A percentile compares a stretch with the other conserved stretches of the same genome.
Conservation (phyloP, 2,329 filamentous ascomycete species). For the Curvularia spicifera region DNA sequence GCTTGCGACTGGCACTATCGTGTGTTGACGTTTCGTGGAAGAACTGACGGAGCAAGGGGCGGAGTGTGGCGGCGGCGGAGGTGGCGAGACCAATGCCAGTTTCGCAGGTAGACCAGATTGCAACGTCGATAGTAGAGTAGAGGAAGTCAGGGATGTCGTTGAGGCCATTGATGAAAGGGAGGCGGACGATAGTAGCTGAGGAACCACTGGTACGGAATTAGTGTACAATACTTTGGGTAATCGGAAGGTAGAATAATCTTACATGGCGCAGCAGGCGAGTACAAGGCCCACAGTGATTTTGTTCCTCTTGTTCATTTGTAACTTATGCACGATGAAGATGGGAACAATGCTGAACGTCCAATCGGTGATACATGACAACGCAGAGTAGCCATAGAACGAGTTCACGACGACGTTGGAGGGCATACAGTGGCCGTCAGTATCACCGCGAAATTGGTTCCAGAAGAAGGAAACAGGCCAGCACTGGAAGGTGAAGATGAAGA, state of each 20-base stretch:
- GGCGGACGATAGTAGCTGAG: conserved; percentile 22
- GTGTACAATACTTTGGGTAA: conserved; percentile 1
- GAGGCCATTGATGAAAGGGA: conserved; percentile 21
- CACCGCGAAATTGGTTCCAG: conserved; percentile 23
- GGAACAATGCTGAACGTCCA: conserved; percentile 25
- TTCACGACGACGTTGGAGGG: conserved; percentile 14
- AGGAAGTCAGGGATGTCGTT: conserved; percentile 23
- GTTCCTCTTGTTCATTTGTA: conserved; percentile 21
- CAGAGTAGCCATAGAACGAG: conserved; percentile 22
- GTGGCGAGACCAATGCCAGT: conserved; percentile 25
- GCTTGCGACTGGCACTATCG: conserved; percentile 19
- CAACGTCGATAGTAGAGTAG: conserved; percentile 24
- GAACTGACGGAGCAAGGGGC: conserved; percentile 23
- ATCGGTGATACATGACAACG: conserved; percentile 17
- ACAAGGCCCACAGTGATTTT: conserved; percentile 21
- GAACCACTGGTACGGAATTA: conserved; percentile 17
- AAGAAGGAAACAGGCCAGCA: conserved; percentile 24
- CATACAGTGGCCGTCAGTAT: conserved; percentile 18
- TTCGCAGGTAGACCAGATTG: conserved; percentile 27
- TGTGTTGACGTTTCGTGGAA: conserved; percentile 21
- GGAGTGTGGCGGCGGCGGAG: conserved; percentile 23
- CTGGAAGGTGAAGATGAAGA: conserved; percentile 25
- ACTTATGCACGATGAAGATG: conserved; percentile 22
- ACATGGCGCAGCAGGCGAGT: conserved; percentile 25
- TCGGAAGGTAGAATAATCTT: conserved; percentile 3